Conservation (phyloP, 2,329 filamentous ascomycete species). For the Ophiosphaerella narmari region DNA sequence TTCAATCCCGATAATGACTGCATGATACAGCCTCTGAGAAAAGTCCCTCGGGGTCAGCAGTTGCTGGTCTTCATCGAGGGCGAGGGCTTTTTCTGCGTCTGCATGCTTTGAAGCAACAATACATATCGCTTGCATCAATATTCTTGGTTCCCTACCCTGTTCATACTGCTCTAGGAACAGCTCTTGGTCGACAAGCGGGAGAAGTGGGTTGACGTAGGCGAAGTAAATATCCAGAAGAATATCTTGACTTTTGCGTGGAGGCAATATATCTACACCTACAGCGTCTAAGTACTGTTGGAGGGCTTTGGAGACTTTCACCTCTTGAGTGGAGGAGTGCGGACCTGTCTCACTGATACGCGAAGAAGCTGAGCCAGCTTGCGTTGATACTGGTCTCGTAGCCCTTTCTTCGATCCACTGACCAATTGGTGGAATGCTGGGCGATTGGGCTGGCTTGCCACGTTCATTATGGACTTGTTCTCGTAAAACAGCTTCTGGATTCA, state of each 20-base stretch:
- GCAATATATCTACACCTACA: constrained; percentile 42
- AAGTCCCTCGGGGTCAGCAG: constrained; percentile 50
- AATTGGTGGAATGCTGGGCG: constrained; percentile 35
- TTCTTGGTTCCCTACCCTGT: constrained; percentile 43
- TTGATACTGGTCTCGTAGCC: constrained; percentile 25
- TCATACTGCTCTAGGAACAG: constrained; percentile 47
- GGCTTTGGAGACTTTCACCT: constrained; percentile 38
- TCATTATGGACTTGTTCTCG: constrained; percentile 48
- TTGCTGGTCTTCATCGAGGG: constrained; percentile 41
- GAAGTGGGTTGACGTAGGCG: constrained; percentile 51
- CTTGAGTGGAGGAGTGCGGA: constrained; percentile 33
- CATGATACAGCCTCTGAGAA: constrained; percentile 51
- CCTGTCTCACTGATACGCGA: constrained; percentile 36
- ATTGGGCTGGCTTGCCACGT: constrained; percentile 34
- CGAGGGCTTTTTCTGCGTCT: constrained; percentile 47
- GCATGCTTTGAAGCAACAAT: constrained; percentile 55
- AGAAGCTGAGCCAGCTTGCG: constrained; percentile 27
- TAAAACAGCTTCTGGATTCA: constrained; percentile 54
- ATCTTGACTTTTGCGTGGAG: constrained; percentile 42
- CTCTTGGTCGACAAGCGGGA: constrained; percentile 53
- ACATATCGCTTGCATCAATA: constrained; percentile 53
- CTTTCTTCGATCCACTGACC: constrained; percentile 45
- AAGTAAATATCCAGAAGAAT: constrained; percentile 53
- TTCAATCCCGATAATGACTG: constrained; percentile 48
- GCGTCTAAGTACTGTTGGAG: constrained; percentile 46